Evolutionary conservation across 139 green algal species (phyloP).

Genomic region (Haematococcus lacustris): DNA sequence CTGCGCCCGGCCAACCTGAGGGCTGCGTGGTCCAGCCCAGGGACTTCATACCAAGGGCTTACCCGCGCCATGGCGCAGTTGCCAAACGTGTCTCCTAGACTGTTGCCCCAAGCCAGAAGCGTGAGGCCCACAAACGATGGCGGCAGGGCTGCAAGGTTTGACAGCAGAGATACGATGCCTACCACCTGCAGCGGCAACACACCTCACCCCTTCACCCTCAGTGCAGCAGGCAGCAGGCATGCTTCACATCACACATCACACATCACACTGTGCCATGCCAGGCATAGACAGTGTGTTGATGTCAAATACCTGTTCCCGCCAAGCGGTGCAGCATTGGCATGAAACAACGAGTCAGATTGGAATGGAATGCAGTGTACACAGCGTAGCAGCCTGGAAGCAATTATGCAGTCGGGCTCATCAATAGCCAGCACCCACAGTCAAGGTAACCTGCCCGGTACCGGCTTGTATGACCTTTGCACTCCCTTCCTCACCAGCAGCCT

Average conservation of each 20-base stretch:
- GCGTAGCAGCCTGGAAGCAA: no score
- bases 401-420: no score
- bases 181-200: conserved; percentile 56
- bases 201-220: background rate
- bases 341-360: no score
- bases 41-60: no score
- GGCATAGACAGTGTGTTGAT: background rate
- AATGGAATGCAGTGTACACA: no score
- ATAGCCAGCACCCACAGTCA: no score
- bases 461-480: no score
- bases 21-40: background rate
- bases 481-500: no score
- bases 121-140: conserved; percentile 72
- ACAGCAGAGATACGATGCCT: conserved; percentile 54
- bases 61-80: conserved; percentile 72
- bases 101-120: conserved; percentile 85
- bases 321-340: background rate
- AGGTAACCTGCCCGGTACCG: no score
- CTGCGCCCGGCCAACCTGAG: background rate
- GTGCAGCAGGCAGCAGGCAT: background rate
- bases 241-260: background rate
- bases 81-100: conserved; percentile 74
- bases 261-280: background rate
- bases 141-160: conserved; percentile 44
- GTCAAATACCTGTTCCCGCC: background rate